Conservation (phyloP, 2,329 filamentous ascomycete species). For the Paraconiothyrium sp. region DNA sequence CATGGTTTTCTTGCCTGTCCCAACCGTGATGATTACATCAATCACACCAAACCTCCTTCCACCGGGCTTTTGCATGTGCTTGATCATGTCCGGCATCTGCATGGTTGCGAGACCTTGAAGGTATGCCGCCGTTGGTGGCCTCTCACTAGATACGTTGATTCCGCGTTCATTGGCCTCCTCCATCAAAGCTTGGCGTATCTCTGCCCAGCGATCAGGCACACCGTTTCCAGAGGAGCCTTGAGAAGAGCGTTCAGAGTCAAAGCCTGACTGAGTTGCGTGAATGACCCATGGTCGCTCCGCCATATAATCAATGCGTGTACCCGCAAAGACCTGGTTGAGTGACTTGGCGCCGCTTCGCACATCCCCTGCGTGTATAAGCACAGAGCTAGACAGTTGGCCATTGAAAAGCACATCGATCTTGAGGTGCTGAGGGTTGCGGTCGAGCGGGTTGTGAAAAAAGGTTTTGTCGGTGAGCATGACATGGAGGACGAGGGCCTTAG, state of each 20-base stretch:
- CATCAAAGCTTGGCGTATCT: conserved; percentile 40
- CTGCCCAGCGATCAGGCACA: conserved; percentile 43
- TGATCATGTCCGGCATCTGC: conserved; percentile 47
- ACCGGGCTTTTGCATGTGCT: conserved; percentile 40
- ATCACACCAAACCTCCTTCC: conserved; percentile 48
- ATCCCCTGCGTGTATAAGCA: conserved; percentile 36
- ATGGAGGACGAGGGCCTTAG: conserved; percentile 42
- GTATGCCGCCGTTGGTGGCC: conserved; percentile 50
- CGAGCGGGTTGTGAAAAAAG: conserved; percentile 34
- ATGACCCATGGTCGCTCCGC: conserved; percentile 58
- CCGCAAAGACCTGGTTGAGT: conserved; percentile 47
- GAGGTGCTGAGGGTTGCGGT: conserved; percentile 43
- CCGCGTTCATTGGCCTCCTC: conserved; percentile 49
- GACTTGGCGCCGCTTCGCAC: conserved; percentile 26
- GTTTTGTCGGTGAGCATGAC: conserved; percentile 43
- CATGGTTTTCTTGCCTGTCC: conserved; percentile 38
- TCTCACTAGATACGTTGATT: conserved; percentile 39
- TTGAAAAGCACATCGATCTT: conserved; percentile 61
- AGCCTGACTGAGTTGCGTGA: conserved; percentile 30
- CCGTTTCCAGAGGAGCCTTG: neutral
- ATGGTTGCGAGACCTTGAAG: conserved; percentile 50
- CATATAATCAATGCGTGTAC: conserved; percentile 50
- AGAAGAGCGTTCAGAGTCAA: no score
- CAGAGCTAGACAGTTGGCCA: conserved; percentile 52
- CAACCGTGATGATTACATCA: conserved; percentile 49